Conservation (phyloP, 1,284 basidiomycete species). For the Tilletia horrida region DNA sequence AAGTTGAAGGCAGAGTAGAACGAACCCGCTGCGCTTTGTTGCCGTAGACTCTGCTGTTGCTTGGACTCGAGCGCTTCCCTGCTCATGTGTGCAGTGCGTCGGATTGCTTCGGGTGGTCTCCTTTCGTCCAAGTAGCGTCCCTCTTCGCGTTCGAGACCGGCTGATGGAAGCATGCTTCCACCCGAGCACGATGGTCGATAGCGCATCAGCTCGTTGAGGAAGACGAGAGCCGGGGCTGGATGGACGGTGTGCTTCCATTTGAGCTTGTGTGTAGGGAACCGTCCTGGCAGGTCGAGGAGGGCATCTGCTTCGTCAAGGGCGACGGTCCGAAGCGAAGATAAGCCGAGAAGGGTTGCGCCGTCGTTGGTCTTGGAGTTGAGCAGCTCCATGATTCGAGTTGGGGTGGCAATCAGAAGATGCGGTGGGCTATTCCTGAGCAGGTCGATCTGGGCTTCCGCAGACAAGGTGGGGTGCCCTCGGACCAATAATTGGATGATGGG, state of each 20-base stretch:
- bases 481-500: constrained; percentile 44
- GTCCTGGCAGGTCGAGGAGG: constrained; percentile 46
- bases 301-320: constrained; percentile 52
- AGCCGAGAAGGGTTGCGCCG: constrained; percentile 37
- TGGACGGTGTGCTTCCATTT: constrained; percentile 48
- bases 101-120: constrained; percentile 27
- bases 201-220: constrained; percentile 45
- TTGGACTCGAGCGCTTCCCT: constrained; percentile 33
- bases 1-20: constrained; percentile 18
- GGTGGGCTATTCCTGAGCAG: constrained; percentile 37
- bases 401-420: constrained; percentile 49
- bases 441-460: constrained; percentile 32
- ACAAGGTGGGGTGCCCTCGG: constrained; percentile 29
- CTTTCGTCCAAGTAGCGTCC: constrained; percentile 33
- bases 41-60: constrained; percentile 29
- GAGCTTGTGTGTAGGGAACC: constrained; percentile 46
- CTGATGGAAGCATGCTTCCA: constrained; percentile 35
- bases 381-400: constrained; percentile 44
- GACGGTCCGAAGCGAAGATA: constrained; percentile 41
- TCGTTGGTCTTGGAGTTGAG: constrained; percentile 24
- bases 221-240: constrained; percentile 41
- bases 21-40: neutral
- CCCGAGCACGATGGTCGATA: constrained; percentile 42
- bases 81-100: constrained; percentile 2
- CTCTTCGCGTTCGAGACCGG: constrained; percentile 43